A percentile compares a stretch with the other conserved stretches of the same genome.
These are phyloP conservation scores for Vitis riparia DNA, from an alignment of 164 flowering plant genomes.

Conservation along the genomic window DNA sequence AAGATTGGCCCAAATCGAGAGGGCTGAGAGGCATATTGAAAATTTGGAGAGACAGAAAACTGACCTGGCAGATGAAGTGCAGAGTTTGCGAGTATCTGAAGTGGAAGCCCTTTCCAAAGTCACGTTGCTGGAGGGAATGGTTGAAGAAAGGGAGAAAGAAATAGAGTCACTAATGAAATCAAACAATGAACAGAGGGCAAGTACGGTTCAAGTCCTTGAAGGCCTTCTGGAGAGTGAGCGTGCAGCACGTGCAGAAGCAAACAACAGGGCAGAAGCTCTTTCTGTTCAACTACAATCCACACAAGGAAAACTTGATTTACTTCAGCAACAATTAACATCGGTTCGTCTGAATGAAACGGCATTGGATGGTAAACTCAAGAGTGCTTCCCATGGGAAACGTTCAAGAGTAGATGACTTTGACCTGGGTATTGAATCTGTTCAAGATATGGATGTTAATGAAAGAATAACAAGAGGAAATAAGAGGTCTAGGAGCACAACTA, in stretches of 20 bases:
- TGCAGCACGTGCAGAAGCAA: conserved; percentile 75
- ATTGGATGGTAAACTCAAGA: conserved; percentile 72
- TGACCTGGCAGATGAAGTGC: conserved; percentile 53
- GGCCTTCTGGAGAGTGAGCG: conserved; percentile 73
- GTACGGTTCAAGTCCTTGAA: conserved; percentile 78
- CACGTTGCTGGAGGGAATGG: conserved; percentile 63
- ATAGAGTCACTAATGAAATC: conserved; percentile 68
- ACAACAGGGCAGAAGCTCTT: conserved; percentile 72
- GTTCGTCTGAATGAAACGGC: conserved; percentile 79
- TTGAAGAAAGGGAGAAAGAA: conserved; percentile 86
- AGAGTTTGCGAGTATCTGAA: conserved; percentile 57
- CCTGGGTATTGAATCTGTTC: conserved; percentile 58
- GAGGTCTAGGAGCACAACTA: conserved; percentile 64
- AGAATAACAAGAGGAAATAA: conserved; percentile 47
- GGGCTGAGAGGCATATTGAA: conserved; percentile 77
- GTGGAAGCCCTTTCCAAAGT: conserved; percentile 69
- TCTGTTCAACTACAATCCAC: conserved; percentile 80
- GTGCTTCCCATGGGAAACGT: conserved; percentile 80
- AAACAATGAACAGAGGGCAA: conserved; percentile 80
- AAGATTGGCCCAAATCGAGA: conserved; percentile 74
- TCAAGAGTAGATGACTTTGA: conserved; percentile 53
- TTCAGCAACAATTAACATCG: conserved; percentile 79
- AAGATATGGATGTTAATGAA: conserved; percentile 56
- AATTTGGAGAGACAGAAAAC: conserved; percentile 63
- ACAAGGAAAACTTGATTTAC: conserved; percentile 76